Base-by-base conservation (phyloP, 2,329 filamentous ascomycete genomes). In the Ascochyta fabae region DNA sequence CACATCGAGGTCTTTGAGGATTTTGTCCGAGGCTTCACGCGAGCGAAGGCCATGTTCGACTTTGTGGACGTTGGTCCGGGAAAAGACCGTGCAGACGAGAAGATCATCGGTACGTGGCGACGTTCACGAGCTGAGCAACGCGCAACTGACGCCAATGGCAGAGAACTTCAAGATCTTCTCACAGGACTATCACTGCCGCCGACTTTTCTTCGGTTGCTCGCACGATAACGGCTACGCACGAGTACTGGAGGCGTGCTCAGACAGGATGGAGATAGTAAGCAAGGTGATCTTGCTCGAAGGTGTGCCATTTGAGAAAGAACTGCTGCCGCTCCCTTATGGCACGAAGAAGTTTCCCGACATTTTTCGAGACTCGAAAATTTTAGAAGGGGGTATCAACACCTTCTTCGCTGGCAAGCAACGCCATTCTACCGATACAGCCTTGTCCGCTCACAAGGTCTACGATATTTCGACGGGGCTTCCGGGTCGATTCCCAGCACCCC, bases 151-250 rank as follows among this genome's bases (percentile, higher is more conserved):
- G 29, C 33, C 10, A 19, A 9, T 9, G n/a, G 13, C 59, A 85
- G 84, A 84, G 60, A 75, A 76, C 24, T 82, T 87, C 71, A 82
- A 83, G 62, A 69, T 84, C 43, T 79, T 82, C 69, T 73, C 85
- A 46, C 77, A 82, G 70, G 82, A 86, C 62, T 82, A 80, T 59
- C 84, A 86, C 62, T 88, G 85, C 66, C 84, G 83, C 48, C 84
- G 86, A 52, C 80, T 88, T 48, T 75, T 87, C 44, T 77, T 88
- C 33, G 86, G 84, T 8, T 86, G 84, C 69, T 83, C 82, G 13
- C 81, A 84, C 55, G 82, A 84, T 70, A 80, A 80, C 51, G 78
- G 81, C 22, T 87, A 85, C 68, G 79, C 80, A 23, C 76, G 77
- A 10, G 72, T 82, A 33, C 73, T 88, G 10, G 80, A 84, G 65